Conservation (phyloP, 2,329 filamentous ascomycete species). For the Tolypocladium inflatum region DNA sequence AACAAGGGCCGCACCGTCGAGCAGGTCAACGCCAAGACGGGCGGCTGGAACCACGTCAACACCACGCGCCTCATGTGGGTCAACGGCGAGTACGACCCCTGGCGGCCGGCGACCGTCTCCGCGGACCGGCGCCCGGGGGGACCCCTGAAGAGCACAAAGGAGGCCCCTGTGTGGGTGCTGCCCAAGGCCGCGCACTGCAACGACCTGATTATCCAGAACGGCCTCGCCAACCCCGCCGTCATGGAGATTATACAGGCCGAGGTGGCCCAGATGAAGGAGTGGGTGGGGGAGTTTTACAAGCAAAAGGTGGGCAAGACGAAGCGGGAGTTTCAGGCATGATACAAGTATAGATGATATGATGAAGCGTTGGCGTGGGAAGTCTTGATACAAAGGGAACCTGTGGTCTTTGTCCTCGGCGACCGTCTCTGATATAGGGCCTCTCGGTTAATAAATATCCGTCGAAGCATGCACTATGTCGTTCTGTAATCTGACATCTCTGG, state of each 20-base stretch:
- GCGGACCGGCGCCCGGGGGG: constrained; percentile 45
- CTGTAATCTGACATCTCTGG: too few relatives aligned
- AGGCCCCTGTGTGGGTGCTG: constrained; percentile 43
- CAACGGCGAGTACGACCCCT: constrained; percentile 52
- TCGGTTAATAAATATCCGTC: too few relatives aligned
- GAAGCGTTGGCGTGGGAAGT: background rate
- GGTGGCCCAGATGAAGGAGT: constrained; percentile 39
- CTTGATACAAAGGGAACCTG: background rate
- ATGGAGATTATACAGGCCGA: constrained; percentile 23
- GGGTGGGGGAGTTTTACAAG: constrained; percentile 40
- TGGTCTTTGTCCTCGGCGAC: too few relatives aligned
- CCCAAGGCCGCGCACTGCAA: constrained; percentile 45
- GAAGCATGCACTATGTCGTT: too few relatives aligned
- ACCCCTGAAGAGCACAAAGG: constrained; percentile 33
- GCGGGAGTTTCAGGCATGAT: background rate
- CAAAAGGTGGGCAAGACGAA: constrained; percentile 1
- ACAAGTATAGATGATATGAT: background rate
- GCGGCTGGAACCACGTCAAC: constrained; percentile 43
- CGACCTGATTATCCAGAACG: constrained; percentile 39
- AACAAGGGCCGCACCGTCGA: constrained; percentile 33
- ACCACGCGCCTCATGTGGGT: constrained; percentile 46
- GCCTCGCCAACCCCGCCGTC: constrained; percentile 24
- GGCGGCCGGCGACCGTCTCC: constrained; percentile 43
- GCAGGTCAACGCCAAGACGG: constrained; percentile 41
- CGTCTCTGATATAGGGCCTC: too few relatives aligned